Base-by-base conservation (phyloP, 2,329 filamentous ascomycete genomes). In the Dactylellina parvicollis region DNA sequence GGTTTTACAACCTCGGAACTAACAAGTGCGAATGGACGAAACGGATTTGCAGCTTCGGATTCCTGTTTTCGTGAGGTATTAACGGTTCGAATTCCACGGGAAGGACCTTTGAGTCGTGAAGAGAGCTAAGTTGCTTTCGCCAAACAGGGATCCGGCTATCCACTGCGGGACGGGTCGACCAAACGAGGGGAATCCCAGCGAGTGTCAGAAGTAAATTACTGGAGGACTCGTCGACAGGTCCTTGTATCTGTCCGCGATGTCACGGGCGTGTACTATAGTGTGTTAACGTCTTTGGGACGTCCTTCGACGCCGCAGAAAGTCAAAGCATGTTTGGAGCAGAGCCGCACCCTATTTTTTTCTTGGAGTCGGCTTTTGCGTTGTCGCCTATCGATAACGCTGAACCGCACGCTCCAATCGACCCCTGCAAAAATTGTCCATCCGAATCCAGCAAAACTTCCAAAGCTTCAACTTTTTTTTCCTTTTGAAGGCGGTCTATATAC, bases 151-250 rank as follows among this genome's bases (percentile, higher is more conserved):
- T 73, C 60, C 52, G 61, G 42, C 67, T 59, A 60, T 49, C 69
- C 54, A 66, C 69, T 73, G 69, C 69, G 69, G 69, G 69, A 73
- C 69, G 69, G 69, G 60, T 73, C 60, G 69, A 73, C 40, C 52
- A 32, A 66, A 66, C 69, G 69, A 73, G 69, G 69, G 60, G 28
- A 60, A 66, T 66, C 69, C 69, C 22, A 40, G 69, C 18, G 59
- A 44, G 38, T 64, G 66, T 71, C 57, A 60, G 55, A 61, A 55
- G 47, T 69, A 69, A 55, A 69, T 18, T 9, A 18, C 54, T 46
- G 36, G 47, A 49, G 49, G 65, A 60, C 46, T 34, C 44, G 46
- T 52, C 34, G 46, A 50, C 40, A 52, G 22, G 54, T 56, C 20
- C 28, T 20, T 65, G 34, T 52, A 4, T 5, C 18, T 20, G 3